phyloP scores from a whole-genome alignment of 352 stramenopile species.

The Globisporangium orthogonon region DNA sequence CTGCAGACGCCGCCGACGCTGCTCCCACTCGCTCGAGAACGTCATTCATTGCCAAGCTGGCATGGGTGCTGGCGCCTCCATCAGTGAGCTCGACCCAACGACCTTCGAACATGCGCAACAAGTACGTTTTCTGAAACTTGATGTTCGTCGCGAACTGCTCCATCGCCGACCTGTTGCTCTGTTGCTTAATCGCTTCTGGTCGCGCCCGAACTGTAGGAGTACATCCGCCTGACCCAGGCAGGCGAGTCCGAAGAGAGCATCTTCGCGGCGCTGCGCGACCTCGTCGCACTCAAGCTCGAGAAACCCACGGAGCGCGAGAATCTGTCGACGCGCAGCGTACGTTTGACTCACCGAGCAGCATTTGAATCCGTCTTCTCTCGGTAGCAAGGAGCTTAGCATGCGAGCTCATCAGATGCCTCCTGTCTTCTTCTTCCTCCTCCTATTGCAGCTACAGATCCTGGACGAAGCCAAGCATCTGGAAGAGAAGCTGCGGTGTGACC shows the following conservation, averaged over 20 bases:
- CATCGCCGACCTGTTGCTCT: not conserved
- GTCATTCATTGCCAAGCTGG: no score
- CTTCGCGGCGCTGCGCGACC: constrained; percentile 29
- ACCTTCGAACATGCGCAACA: constrained; percentile 5
- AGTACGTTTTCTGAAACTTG: not conserved
- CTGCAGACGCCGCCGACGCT: no score
- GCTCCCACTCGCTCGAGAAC: no score
- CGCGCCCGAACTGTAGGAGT: constrained; percentile 16
- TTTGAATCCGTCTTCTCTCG: no score
- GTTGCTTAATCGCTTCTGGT: not conserved
- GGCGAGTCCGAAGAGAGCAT: constrained; percentile 37
- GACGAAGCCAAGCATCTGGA: constrained; percentile 1
- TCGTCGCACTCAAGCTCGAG: constrained; percentile 19
- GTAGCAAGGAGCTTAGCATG: no score
- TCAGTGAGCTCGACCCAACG: constrained; percentile 6
- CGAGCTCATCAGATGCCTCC: no score
- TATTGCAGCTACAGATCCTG: not conserved
- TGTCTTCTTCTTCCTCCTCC: not conserved
- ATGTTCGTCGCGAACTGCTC: not conserved
- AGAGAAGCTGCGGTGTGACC: constrained; percentile 5
- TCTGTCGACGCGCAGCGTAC: constrained; percentile 2
- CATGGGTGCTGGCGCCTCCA: constrained; percentile 11
- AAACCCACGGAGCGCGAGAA: constrained; percentile 4
- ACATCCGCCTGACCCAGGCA: constrained; percentile 22
- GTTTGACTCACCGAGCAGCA: not conserved